A percentile compares a stretch with the other conserved stretches of the same genome.
Conservation (phyloP, 495 filamentous ascomycete genomes). For the Tetracladium marchalianum region DNA sequence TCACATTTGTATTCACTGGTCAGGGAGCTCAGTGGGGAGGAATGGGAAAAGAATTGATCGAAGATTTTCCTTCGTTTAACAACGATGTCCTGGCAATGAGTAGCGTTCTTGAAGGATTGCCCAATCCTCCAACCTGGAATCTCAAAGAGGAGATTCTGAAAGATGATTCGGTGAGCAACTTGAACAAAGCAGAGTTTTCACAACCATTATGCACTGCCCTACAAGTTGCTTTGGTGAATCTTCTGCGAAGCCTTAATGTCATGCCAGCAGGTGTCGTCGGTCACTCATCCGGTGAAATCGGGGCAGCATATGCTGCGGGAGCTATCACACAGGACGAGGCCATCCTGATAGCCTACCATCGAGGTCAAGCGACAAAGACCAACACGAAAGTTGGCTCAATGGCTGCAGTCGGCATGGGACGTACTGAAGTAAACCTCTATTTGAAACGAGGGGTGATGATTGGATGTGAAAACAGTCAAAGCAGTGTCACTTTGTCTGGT, state of each 20-base stretch:
- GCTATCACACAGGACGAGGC: conserved; percentile 36
- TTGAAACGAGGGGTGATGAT: conserved; percentile 19
- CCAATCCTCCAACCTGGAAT: not conserved
- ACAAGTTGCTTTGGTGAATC: conserved; percentile 43
- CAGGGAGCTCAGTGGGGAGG: conserved; percentile 37
- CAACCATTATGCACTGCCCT: conserved; percentile 43
- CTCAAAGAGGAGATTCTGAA: conserved; percentile 26
- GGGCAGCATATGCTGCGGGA: conserved; percentile 41
- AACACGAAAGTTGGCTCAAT: conserved; percentile 30
- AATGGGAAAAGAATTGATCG: conserved; percentile 46
- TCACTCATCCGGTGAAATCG: conserved; percentile 60
- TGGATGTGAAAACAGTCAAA: conserved; percentile 47
- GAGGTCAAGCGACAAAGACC: conserved; percentile 12
- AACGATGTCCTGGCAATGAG: not conserved
- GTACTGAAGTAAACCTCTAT: conserved; percentile 27
- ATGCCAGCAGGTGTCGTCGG: conserved; percentile 44
- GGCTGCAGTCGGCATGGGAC: conserved; percentile 40
- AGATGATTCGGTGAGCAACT: conserved; percentile 13
- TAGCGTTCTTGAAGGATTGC: not conserved
- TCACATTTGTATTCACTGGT: not conserved
- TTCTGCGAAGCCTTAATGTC: conserved; percentile 45
- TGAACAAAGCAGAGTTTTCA: conserved; percentile 36
- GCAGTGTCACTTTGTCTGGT: conserved; percentile 50
- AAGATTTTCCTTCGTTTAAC: conserved; percentile 31
- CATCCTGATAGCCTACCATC: conserved; percentile 42